phyloP scores from a whole-genome alignment of 192 early-diverging fungal genomes.

The Coemansia sp. region DNA sequence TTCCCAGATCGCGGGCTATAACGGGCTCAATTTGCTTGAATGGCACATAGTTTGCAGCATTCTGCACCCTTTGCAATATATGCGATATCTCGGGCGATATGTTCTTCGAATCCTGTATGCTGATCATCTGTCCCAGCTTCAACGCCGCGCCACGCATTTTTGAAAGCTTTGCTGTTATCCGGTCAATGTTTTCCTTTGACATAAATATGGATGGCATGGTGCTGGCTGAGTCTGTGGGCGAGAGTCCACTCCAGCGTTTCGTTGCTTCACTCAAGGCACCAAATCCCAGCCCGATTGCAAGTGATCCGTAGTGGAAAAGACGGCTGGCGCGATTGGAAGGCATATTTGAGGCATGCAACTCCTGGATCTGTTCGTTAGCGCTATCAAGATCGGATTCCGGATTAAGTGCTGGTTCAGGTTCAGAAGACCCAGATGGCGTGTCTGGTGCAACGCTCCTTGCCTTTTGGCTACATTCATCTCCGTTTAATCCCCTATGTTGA shows the following conservation, averaged over 20 bases:
- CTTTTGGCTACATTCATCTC: not conserved
- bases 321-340: conserved; percentile 76
- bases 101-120: conserved; percentile 83
- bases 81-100: conserved; percentile 79
- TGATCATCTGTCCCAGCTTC: conserved; percentile 97
- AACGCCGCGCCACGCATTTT: conserved; percentile 95
- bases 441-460: not conserved
- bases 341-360: conserved; percentile 55
- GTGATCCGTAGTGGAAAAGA: conserved; percentile 78
- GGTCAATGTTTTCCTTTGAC: conserved; percentile 78
- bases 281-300: conserved; percentile 70
- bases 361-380: conserved; percentile 4
- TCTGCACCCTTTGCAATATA: conserved; percentile 86
- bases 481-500: not conserved
- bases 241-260: conserved; percentile 60
- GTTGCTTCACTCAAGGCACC: conserved; percentile 72
- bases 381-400: not conserved
- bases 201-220: conserved; percentile 62
- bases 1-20: conserved; percentile 68
- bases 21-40: conserved; percentile 76
- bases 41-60: conserved; percentile 96
- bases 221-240: conserved; percentile 22
- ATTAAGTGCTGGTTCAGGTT: not conserved
- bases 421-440: not conserved
- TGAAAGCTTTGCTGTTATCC: conserved; percentile 80